Evolutionary conservation across 352 stramenopile species (phyloP).

Genomic region (Phytophthora foliorum): DNA sequence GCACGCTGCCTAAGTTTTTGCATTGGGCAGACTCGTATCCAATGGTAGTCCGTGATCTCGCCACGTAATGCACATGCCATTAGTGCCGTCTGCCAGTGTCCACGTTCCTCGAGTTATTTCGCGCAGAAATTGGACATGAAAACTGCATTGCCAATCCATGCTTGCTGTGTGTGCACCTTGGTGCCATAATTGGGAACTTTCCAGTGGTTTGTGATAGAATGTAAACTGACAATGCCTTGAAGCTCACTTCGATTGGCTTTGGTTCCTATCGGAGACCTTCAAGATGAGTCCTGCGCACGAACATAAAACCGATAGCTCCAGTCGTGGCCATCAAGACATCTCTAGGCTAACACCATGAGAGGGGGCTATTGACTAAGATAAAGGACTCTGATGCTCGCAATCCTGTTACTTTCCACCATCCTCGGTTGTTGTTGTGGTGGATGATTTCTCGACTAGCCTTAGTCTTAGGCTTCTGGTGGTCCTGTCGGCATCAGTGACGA

Average conservation of each 20-base stretch:
- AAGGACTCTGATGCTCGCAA: no score
- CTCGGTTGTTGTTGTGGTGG: no score
- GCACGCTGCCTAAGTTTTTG: background rate
- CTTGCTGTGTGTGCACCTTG: conserved; percentile 3
- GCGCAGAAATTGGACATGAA: conserved; percentile 19
- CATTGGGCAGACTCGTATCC: conserved; percentile 10
- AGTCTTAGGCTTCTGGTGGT: conserved; percentile 33
- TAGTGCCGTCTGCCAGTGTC: background rate
- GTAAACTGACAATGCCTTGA: conserved; percentile 21
- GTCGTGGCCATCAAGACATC: conserved; percentile 11
- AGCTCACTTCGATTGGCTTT: conserved; percentile 25
- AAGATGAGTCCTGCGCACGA: conserved; percentile 1
- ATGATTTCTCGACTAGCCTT: no score
- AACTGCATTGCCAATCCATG: conserved; percentile 2
- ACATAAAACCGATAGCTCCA: conserved; percentile 22
- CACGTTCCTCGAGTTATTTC: conserved; percentile 22
- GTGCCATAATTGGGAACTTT: background rate
- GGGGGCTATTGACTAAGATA: conserved; percentile 2
- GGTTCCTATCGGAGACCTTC: conserved; percentile 15
- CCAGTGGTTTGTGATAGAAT: background rate
- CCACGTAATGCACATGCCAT: conserved; percentile 1
- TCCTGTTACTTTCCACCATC: no score
- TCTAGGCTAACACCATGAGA: no score
- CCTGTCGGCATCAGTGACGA: conserved; percentile 2
- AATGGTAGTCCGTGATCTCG: conserved; percentile 7